Evolutionary conservation across 2,329 filamentous ascomycete species (phyloP), one percentile per base, ranked within the genome.

Genomic region (Aspergillus arachidicola): DNA sequence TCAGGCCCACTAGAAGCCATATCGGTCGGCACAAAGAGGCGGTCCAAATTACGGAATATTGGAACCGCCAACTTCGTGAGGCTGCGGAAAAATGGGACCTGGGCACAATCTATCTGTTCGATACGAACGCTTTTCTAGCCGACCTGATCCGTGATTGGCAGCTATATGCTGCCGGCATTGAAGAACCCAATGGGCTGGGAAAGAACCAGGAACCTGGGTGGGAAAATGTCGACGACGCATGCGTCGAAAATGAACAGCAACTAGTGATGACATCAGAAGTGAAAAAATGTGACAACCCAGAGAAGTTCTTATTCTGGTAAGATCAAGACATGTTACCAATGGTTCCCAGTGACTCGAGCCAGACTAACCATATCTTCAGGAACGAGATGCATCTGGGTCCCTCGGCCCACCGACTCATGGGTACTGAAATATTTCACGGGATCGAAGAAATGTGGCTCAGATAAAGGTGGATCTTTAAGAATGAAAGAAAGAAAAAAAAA

Each of bases 241-340:
- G 77, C 65, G 68, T 76, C 59, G 63, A 71, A 66, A 70, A 59
- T 58, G 68, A 68, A 36, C 60, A 69, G 62, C 66, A 71, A 62
- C 65, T 65, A 69, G 69, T 73, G 64, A 71, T 72, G 70, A 73
- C 71, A 70, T 75, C 73, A 71, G 72, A 70, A 62, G 61, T 68
- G 57, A 69, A 69, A 56, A 68, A 63, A 63, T 80, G 78, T 69
- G 71, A 71, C 57, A 64, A 72, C 58, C 76, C 78, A 32, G 72
- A 77, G 32, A 77, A 75, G 61, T 78, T 76, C 68, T 70, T 80
- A 43, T 80, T 80, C 67, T 79, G 78, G 79, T 80, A 70, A 73
- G 75, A 62, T 58, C 45, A 26, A 62, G 51, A 38, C 62, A 62
- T 64, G 21, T 34, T 55, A 36, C 48, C 36, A 56, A 51, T 59